Percentiles rank a stretch among this genome's conserved stretches.
Conservation (phyloP, 2,329 filamentous ascomycete genomes). For the Phaeoacremonium minimum region DNA sequence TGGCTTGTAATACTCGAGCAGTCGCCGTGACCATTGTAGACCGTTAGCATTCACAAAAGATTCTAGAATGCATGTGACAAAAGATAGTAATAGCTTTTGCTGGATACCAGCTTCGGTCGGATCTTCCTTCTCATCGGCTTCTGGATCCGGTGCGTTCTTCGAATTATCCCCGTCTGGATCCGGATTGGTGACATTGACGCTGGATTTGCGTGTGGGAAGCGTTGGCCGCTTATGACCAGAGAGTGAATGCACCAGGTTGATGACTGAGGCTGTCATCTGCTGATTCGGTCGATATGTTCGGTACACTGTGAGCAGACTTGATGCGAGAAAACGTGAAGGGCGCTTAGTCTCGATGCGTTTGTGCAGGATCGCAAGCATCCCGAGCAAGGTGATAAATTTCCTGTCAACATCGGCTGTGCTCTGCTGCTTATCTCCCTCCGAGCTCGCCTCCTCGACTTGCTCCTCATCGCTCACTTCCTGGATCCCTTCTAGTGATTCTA, state of each 20-base stretch:
- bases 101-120: slow-evolving; percentile 59
- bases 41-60: slow-evolving; percentile 62
- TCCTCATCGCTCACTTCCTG: slow-evolving; percentile 26
- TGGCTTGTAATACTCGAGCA: slow-evolving; percentile 67
- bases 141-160: slow-evolving; percentile 58
- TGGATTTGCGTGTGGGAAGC: slow-evolving; percentile 55
- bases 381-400: slow-evolving; percentile 66
- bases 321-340: slow-evolving; percentile 74
- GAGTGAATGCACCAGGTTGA: slow-evolving; percentile 67
- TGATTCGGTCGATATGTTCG: slow-evolving; percentile 60
- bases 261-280: slow-evolving; percentile 65
- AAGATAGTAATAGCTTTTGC: slow-evolving; percentile 64
- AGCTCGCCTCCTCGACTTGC: slow-evolving; percentile 10
- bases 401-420: slow-evolving; percentile 5
- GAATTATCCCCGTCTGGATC: slow-evolving; percentile 50
- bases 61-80: slow-evolving; percentile 74
- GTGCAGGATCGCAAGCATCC: slow-evolving; percentile 70
- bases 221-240: slow-evolving; percentile 63
- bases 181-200: slow-evolving; percentile 48
- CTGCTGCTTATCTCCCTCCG: slow-evolving; percentile 1
- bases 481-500: slow-evolving; percentile 64
- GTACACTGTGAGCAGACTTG: slow-evolving; percentile 69
- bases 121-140: slow-evolving; percentile 49
- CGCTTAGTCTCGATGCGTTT: slow-evolving; percentile 71
- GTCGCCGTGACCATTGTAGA: slow-evolving; percentile 57